Evolutionary conservation across 306 rosid genomes (phyloP), one percentile per base, ranked within the genome.

Genomic region (Prinsepia uniflora): DNA sequence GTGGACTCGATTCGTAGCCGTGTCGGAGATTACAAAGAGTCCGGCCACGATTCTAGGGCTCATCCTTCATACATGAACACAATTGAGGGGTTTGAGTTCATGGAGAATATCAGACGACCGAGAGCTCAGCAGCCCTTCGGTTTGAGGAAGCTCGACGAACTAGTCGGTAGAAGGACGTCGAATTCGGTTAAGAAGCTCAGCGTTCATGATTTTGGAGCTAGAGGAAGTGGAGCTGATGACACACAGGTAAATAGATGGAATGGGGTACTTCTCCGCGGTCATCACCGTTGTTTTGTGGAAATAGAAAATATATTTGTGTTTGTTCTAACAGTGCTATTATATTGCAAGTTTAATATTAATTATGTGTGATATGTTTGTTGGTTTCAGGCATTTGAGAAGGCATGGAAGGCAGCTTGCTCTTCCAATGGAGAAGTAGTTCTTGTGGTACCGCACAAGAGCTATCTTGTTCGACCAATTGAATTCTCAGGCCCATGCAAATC

Each of bases 401-500:
- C 96, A 34, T 91, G 97, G 97, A 6, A 77, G 63, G 80, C 7
- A 40, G 92, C 82, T 22, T 91, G 97, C 77, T 72, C 85, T 44
- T 63, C 76, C 19, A 68, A 14, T 39, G 78, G 77, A 9, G 73
- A 71, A 36, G 65, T 30, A 67, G 75, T 78, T 59, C 76, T 76
- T 53, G 81, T 78, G 64, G 91, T 90, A 67, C 81, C 86, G 19
- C 10, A 53, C 60, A 78, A 81, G 46, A 83, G 41, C 34, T 91
- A 85, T 82, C 71, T 84, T n/a, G 89, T 91, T 53, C 80, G 75
- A 79, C 93, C 93, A 65, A 79, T 80, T 30, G 80, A 65, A 63
- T 87, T 91, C 82, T 70, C 78, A 6, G 97, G 97, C 48, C 96
- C 97, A 41, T 91, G 97, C 84, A 81, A 84, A 78, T 83, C 97